Evolutionary conservation across 495 filamentous ascomycete species (phyloP), one percentile per base, ranked within the genome.

Genomic region (Lasiosphaeris hirsuta): DNA sequence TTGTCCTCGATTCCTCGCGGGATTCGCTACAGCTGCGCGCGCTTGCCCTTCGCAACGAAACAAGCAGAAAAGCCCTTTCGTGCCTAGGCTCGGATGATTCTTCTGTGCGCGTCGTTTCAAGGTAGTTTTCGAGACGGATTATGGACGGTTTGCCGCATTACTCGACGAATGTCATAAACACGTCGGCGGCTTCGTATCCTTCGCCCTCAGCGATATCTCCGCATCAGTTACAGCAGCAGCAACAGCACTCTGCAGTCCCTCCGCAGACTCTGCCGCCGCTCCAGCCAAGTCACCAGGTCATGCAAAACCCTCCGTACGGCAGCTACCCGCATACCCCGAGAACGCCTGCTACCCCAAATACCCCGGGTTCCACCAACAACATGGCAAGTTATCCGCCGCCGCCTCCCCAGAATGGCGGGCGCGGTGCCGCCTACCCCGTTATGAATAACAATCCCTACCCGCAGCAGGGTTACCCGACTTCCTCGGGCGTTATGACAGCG

Each of bases 201-300:
- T 63, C 69, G 52, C 63, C 68, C 40, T 58, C 69, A 48, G 62
- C 69, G 41, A 55, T 62, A 46, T 54, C 63, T 54, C 61, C 64
- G 55, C 68, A 69, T 17, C 59, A 58, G 39, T 57, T 64, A 30
- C 63, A 63, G 18, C 64, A 61, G 38, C 64, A 70, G 38, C 64
- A 70, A 79, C 85, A 65, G 71, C 75, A 51, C 75, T 63, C 67
- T 50, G 58, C 78, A 37, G 75, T 78, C 40, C 81, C 84, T 68
- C 75, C 83, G 61, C 85, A 89, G 68, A 88, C 85, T n/a, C 76
- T 89, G 64, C 86, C 86, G 42, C 86, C 86, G 37, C 75, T 89
- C 52, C 85, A 89, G 71, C 80, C 83, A 55, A 84, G 82, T 70
- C 75, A 79, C 65, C 75, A 79, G 62, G 81, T 79, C 68, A 87